Evolutionary conservation across 2,329 filamentous ascomycete species (phyloP).

Genomic region (Eurotiales sp.): DNA sequence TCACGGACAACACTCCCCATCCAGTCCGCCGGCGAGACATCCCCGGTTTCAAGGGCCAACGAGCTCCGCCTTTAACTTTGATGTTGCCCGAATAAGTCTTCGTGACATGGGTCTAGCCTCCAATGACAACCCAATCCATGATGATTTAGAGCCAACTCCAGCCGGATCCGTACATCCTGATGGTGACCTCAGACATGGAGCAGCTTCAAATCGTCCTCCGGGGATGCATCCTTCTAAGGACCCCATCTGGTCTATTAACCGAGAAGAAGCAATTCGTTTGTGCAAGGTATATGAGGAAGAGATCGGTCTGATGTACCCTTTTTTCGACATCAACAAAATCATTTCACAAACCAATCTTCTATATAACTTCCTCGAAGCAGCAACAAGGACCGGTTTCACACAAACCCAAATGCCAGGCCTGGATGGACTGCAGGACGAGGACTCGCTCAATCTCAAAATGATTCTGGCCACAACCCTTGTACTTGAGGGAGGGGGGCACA

Average conservation of each 20-base stretch:
- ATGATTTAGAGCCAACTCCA: constrained; percentile 52
- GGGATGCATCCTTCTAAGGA: constrained; percentile 56
- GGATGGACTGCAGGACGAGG: constrained; percentile 59
- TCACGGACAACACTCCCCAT: constrained; percentile 20
- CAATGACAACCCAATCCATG: constrained; percentile 58
- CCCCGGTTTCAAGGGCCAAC: constrained; percentile 78
- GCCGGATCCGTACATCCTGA: constrained; percentile 38
- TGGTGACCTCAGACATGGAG: constrained; percentile 23
- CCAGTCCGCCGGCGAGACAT: constrained; percentile 49
- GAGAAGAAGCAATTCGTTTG: constrained; percentile 75
- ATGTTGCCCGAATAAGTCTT: constrained; percentile 80
- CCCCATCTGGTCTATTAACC: constrained; percentile 73
- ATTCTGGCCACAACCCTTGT: constrained; percentile 74
- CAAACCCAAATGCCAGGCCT: constrained; percentile 52
- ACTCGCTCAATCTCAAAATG: constrained; percentile 73
- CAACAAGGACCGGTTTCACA: constrained; percentile 56
- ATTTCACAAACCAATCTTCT: constrained; percentile 67
- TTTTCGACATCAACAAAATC: constrained; percentile 69
- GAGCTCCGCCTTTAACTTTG: constrained; percentile 78
- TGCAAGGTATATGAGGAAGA: constrained; percentile 83
- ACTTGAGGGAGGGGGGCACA: constrained; percentile 75
- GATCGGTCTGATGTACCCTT: constrained; percentile 87
- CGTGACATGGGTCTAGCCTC: constrained; percentile 84
- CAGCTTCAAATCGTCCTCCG: constrained; percentile 27
- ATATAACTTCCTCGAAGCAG: constrained; percentile 69